phyloP scores from a whole-genome alignment of 176 grass and related monocot genomes.

The Musa beccarii region DNA sequence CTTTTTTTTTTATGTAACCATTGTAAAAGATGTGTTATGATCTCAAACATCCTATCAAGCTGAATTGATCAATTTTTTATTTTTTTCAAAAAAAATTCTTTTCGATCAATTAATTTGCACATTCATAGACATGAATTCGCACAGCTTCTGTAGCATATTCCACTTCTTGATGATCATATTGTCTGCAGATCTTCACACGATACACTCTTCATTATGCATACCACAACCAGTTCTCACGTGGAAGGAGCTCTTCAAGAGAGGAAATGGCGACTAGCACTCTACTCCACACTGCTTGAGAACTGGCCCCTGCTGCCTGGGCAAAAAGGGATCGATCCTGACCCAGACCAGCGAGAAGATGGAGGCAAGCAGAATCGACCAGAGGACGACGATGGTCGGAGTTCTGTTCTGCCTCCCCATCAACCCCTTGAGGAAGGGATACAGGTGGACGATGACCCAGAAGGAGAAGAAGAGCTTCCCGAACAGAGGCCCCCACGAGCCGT shows the following conservation, averaged over 20 bases:
- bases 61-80: too few relatives aligned
- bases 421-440: slow-evolving; percentile 92
- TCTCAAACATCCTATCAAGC: too few relatives aligned
- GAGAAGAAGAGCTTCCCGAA: slow-evolving; percentile 98
- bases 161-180: too few relatives aligned
- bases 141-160: too few relatives aligned
- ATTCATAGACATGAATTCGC: too few relatives aligned
- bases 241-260: background rate
- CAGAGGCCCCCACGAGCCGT: slow-evolving; percentile 81
- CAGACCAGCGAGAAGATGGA: slow-evolving; percentile 95
- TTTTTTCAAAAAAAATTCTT: too few relatives aligned
- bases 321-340: slow-evolving; percentile 93
- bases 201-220: too few relatives aligned
- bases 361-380: slow-evolving; percentile 83
- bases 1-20: too few relatives aligned
- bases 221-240: background rate
- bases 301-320: slow-evolving; percentile 69
- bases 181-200: too few relatives aligned
- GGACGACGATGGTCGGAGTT: slow-evolving; percentile 87
- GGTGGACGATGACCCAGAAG: slow-evolving; percentile 92
- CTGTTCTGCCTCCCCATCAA: slow-evolving; percentile 86
- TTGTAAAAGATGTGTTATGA: too few relatives aligned
- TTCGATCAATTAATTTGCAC: too few relatives aligned
- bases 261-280: slow-evolving; percentile 31
- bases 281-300: slow-evolving; percentile 87